A percentile compares a stretch with the other conserved stretches of the same genome.
Conservation (phyloP, 768 basidiomycete species). For the Ephemerocybe angulata region DNA sequence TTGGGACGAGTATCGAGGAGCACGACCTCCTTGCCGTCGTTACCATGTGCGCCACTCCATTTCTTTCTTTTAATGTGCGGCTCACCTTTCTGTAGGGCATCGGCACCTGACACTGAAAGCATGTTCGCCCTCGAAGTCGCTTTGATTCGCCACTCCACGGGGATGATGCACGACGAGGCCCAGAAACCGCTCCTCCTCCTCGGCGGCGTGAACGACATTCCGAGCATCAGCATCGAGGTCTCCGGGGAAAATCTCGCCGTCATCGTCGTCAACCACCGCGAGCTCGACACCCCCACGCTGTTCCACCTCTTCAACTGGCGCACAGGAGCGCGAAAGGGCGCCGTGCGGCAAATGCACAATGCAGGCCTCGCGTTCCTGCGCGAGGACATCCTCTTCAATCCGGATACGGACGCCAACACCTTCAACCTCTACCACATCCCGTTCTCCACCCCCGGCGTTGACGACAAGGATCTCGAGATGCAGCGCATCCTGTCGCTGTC, state of each 20-base stretch:
- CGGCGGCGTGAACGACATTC: background rate
- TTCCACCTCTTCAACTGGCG: conserved; percentile 14
- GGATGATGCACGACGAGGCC: conserved; percentile 11
- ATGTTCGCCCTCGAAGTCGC: conserved; percentile 6
- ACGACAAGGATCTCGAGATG: conserved; percentile 2
- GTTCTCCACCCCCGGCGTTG: conserved; percentile 3
- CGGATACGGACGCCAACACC: background rate
- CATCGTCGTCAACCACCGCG: background rate
- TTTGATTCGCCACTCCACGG: conserved; percentile 16
- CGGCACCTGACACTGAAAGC: background rate
- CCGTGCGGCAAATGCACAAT: background rate
- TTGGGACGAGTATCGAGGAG: conserved; percentile 20
- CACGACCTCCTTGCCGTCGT: conserved; percentile 18
- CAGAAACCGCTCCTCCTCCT: conserved; percentile 4
- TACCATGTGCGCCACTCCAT: conserved; percentile 3
- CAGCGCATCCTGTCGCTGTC: conserved; percentile 20
- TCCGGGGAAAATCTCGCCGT: conserved; percentile 11
- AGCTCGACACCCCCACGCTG: background rate
- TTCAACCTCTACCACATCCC: conserved; percentile 13
- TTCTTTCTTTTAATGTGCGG: background rate
- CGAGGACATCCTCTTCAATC: conserved; percentile 13
- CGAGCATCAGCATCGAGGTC: conserved; percentile 10
- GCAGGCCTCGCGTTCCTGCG: conserved; percentile 13
- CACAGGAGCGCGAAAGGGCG: conserved; percentile 9
- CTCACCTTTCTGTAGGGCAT: background rate